Conservation (phyloP, 495 filamentous ascomycete species). For the Penicillium goetzii region DNA sequence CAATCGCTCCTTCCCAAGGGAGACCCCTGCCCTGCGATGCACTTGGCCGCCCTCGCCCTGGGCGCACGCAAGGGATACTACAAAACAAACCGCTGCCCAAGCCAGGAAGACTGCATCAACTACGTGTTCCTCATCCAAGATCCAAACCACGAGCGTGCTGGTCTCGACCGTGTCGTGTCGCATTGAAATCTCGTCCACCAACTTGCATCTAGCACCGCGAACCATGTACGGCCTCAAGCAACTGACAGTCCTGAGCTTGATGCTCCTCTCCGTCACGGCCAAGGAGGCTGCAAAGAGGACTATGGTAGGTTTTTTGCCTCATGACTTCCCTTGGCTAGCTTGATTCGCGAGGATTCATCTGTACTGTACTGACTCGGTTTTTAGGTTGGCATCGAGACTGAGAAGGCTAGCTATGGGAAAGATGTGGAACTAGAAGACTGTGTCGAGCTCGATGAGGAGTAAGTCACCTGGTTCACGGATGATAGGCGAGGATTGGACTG, state of each 20-base stretch:
- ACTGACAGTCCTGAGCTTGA: constrained; percentile 29
- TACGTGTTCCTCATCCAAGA: background rate
- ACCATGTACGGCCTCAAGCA: constrained; percentile 35
- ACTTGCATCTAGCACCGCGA: background rate
- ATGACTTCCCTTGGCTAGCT: background rate
- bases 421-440: constrained; percentile 32
- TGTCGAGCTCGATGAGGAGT: constrained; percentile 33
- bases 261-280: constrained; percentile 29
- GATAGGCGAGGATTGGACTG: background rate
- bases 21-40: constrained; percentile 12
- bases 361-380: background rate
- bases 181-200: background rate
- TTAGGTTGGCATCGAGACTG: constrained; percentile 35
- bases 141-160: background rate
- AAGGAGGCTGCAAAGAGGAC: constrained; percentile 22
- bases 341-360: background rate
- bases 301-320: constrained; percentile 10
- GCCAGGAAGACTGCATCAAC: background rate
- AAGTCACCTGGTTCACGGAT: constrained; percentile 5
- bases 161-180: background rate
- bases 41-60: constrained; percentile 3
- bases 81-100: constrained; percentile 6
- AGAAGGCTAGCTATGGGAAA: constrained; percentile 24
- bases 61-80: constrained; percentile 20
- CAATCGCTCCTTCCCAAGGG: constrained; percentile 8